Conservation (phyloP, 1,284 basidiomycete genomes). For the Fistulina hepatica region DNA sequence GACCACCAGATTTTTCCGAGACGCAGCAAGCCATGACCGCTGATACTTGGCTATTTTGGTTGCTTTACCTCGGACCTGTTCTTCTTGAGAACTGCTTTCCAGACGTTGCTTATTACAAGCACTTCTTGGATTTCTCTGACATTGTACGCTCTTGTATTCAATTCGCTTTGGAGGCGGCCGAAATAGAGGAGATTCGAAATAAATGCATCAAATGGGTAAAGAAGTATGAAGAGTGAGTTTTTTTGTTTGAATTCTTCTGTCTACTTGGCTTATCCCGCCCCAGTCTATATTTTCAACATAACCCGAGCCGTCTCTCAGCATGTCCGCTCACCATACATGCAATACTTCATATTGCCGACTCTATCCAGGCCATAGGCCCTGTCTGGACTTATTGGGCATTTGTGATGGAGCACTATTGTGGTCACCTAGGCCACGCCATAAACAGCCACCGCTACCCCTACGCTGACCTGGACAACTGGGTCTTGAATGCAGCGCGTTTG, state of each 20-base stretch:
- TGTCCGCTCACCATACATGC: conserved; percentile 32
- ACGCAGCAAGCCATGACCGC: conserved; percentile 15
- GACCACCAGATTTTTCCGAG: conserved; percentile 11
- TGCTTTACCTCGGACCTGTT: conserved; percentile 14
- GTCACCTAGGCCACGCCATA: conserved; percentile 17
- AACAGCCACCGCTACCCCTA: conserved; percentile 22
- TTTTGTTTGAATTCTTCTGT: background rate
- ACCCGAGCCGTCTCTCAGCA: conserved; percentile 19
- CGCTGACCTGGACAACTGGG: conserved; percentile 19
- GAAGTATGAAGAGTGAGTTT: conserved; percentile 30
- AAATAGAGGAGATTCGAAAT: conserved; percentile 22
- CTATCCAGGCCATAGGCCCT: conserved; percentile 25
- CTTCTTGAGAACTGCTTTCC: conserved; percentile 16
- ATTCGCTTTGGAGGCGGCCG: conserved; percentile 26
- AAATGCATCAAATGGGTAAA: conserved; percentile 32
- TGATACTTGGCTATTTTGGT: conserved; percentile 17
- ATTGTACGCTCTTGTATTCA: conserved; percentile 31
- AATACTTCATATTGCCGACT: conserved; percentile 28
- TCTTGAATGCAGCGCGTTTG: conserved; percentile 21
- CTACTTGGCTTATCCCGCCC: background rate
- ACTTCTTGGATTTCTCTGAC: conserved; percentile 31
- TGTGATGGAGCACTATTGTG: conserved; percentile 27
- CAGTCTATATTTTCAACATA: conserved; percentile 31
- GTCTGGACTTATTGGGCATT: conserved; percentile 37
- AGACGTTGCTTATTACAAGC: conserved; percentile 26